phyloP scores from a whole-genome alignment of 176 grass and related monocot species.

The Tillandsia fasciculata region DNA sequence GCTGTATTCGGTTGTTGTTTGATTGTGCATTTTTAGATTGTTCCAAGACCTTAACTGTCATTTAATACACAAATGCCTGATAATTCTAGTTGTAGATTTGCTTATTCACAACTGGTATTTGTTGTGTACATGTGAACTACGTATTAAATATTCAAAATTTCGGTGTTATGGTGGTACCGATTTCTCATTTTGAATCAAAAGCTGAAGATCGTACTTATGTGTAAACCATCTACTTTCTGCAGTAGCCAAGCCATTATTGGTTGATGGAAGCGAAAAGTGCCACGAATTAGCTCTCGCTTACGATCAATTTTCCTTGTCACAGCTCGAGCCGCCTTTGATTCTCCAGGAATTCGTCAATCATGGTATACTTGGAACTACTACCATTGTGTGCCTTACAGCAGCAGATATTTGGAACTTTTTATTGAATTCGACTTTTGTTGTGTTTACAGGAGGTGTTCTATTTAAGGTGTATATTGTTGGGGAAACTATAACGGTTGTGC shows the following conservation, averaged over 20 bases:
- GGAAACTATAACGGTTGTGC: conserved; percentile 63
- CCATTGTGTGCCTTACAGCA: not conserved
- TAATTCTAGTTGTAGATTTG: too few relatives aligned
- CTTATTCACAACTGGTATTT: too few relatives aligned
- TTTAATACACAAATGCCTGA: too few relatives aligned
- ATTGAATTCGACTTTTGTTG: conserved; percentile 11
- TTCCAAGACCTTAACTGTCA: too few relatives aligned
- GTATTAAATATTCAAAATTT: not conserved
- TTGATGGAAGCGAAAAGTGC: conserved; percentile 85
- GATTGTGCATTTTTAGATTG: too few relatives aligned
- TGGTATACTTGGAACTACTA: conserved; percentile 35
- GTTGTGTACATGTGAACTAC: not conserved
- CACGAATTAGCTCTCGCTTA: conserved; percentile 83
- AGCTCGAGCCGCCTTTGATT: conserved; percentile 78
- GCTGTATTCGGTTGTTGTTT: too few relatives aligned
- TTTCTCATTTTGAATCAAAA: not conserved
- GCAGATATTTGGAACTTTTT: conserved; percentile 9
- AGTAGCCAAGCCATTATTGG: conserved; percentile 85
- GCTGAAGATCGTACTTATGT: not conserved
- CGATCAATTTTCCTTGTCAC: conserved; percentile 53
- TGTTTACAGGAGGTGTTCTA: conserved; percentile 59
- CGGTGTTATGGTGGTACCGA: not conserved
- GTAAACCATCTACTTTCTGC: conserved; percentile 12
- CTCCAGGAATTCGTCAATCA: conserved; percentile 96
- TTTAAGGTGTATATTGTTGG: conserved; percentile 95